Evolutionary conservation across 345 rosid genomes (phyloP).

Genomic region (Psidium guajava): DNA sequence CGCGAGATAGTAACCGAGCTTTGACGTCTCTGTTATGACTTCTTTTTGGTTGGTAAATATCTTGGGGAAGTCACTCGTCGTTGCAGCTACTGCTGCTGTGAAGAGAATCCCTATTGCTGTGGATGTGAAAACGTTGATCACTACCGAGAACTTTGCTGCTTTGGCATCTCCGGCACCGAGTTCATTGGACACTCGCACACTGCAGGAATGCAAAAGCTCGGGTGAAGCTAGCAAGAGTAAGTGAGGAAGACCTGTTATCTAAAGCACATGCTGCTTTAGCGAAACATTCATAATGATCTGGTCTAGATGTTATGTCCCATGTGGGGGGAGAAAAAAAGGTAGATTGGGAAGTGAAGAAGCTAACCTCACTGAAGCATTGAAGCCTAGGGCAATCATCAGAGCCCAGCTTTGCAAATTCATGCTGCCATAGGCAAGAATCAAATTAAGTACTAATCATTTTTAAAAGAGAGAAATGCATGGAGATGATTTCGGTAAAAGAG

Average conservation of each 20-base stretch:
- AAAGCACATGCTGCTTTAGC: neutral
- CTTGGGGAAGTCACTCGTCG: constrained; percentile 19
- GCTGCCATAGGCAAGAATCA: constrained; percentile 15
- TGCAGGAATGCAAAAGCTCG: neutral
- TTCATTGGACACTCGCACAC: constrained; percentile 43
- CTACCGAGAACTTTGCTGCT: constrained; percentile 31
- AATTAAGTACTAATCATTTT: neutral
- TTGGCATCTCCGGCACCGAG: constrained; percentile 43
- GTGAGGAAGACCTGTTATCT: neutral
- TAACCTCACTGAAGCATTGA: constrained; percentile 42
- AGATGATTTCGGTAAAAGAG: neutral
- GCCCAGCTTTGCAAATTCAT: constrained; percentile 37
- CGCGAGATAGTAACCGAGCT: constrained; percentile 28
- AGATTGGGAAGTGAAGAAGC: neutral
- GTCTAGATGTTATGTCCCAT: neutral
- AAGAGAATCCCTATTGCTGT: constrained; percentile 16
- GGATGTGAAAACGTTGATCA: constrained; percentile 20
- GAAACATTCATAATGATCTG: neutral
- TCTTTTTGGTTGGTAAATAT: constrained; percentile 15
- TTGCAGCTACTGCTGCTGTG: constrained; percentile 5
- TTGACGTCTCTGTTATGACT: constrained; percentile 22
- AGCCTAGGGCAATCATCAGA: constrained; percentile 39
- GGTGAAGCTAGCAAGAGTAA: neutral
- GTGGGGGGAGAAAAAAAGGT: neutral
- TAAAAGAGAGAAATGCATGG: neutral